Evolutionary conservation across 176 grass and related monocot species (phyloP), one percentile per base, ranked within the genome.

Genomic region (Canna indica): DNA sequence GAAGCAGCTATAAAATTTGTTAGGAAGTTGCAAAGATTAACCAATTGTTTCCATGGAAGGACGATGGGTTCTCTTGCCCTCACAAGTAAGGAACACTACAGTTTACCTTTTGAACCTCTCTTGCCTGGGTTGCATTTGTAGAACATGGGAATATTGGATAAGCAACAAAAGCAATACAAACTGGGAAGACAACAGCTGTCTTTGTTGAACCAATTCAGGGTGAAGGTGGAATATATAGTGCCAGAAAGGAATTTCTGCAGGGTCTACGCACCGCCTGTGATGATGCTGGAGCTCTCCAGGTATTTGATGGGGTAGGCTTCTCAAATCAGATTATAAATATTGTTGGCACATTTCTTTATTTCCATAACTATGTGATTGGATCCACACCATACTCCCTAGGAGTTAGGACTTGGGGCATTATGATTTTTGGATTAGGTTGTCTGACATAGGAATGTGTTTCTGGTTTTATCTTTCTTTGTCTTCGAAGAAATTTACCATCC

Each of bases 1-100:
- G 93, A 97, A 77, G 93, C 86, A n/a, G 88, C 93, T 24, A 97
- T 97, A 79, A 97, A 96, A 63, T 91, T 96, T 81, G 32, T 88
- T 32, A 72, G 85, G 25, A 96, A 91, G 77, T 96, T 82, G 75
- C 88, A 91, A 71, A 71, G 72, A 32, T 96, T 96, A 72, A 44
- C 53, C 38, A 88, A 91, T 60, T 70, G 91, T 80, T 96, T 96
- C 77, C 91, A 96, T 26, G 88, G 91, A 70, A 78, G 88, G 36
- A 96, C 91, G 33, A 78, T 86, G 71, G 91, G 88, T 44, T 53
- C 91, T 27, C 71, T 88, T 18, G n/a, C 91, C 36, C 85, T 96
- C 3, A 96, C 88, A 45, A 88, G 83, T 80, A 91, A 96, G 75
- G 76, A 76, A 29, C 82, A 91, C 36, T 91, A 86, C 75, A 52